Evolutionary conservation across 2,329 filamentous ascomycete genomes (phyloP).

Genomic region (Colletotrichum liriopes): DNA sequence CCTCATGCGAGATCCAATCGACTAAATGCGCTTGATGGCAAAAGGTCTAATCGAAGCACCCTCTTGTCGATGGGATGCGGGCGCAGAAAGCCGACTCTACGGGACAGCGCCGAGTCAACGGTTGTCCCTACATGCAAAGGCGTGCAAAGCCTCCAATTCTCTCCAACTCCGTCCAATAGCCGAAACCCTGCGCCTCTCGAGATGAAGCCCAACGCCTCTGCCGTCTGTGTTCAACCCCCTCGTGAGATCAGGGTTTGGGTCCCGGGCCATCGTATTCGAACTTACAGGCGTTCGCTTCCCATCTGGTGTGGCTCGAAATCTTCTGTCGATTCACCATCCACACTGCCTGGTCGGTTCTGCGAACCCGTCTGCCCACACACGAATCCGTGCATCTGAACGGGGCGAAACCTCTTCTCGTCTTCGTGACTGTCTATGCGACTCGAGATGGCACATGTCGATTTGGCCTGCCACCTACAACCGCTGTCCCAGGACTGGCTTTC

Average conservation of each 20-base stretch:
- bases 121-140: neutral
- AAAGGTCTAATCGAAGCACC: too few species aligned
- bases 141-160: neutral
- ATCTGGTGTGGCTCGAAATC: neutral
- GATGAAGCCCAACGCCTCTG: neutral
- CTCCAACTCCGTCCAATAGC: neutral
- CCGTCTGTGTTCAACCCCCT: too few species aligned
- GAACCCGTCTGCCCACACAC: neutral
- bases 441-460: conserved; percentile 32
- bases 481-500: neutral
- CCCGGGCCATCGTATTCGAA: neutral
- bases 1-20: too few species aligned
- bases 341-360: neutral
- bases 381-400: neutral
- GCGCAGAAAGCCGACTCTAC: neutral
- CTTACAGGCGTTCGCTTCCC: neutral
- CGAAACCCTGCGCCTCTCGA: conserved; percentile 38
- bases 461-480: conserved; percentile 6
- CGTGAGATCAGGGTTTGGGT: neutral
- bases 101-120: neutral
- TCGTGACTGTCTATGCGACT: neutral
- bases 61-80: too few species aligned
- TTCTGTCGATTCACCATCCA: neutral
- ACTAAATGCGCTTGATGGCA: too few species aligned
- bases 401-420: conserved; percentile 11